A percentile compares a stretch with the other conserved stretches of the same genome.
phyloP scores from a whole-genome alignment of 2,329 filamentous ascomycete species.

The Clonostachys sp. region DNA sequence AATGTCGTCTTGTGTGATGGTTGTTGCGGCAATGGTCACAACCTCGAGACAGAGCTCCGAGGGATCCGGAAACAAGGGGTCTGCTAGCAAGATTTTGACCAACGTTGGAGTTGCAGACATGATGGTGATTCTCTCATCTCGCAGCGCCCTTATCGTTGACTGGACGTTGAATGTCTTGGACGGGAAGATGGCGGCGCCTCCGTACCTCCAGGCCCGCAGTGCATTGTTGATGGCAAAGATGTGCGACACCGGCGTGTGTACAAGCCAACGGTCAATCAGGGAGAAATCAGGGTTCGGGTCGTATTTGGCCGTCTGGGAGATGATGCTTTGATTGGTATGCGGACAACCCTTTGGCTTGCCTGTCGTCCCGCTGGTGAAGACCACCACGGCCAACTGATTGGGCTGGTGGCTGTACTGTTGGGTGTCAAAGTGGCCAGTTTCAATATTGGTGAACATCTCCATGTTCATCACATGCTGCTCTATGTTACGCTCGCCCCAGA shows the following conservation, averaged over 20 bases:
- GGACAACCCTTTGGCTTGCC: conserved; percentile 39
- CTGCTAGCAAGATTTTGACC: conserved; percentile 20
- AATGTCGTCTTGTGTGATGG: conserved; percentile 22
- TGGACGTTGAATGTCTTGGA: conserved; percentile 24
- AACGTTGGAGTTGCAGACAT: conserved; percentile 34
- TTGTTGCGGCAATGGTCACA: conserved; percentile 25
- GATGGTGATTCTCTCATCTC: conserved; percentile 23
- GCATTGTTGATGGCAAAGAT: conserved; percentile 32
- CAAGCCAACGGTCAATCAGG: conserved; percentile 24
- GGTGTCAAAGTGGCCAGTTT: not conserved
- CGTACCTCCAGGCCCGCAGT: conserved; percentile 27
- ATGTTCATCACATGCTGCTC: not conserved
- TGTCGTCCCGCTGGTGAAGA: conserved; percentile 47
- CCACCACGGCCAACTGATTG: conserved; percentile 19
- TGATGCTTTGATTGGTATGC: conserved; percentile 31
- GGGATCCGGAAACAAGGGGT: conserved; percentile 16
- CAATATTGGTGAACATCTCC: not conserved
- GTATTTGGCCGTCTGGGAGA: conserved; percentile 27
- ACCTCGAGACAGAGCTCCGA: conserved; percentile 19
- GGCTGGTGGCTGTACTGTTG: not conserved
- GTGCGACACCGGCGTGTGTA: conserved; percentile 29
- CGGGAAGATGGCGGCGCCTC: conserved; percentile 25
- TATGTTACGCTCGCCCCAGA: conserved; percentile 6
- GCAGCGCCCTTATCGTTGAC: conserved; percentile 21
- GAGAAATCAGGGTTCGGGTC: conserved; percentile 22